phyloP scores from a whole-genome alignment of 352 stramenopile genomes.

The Phytophthora agathidicida region DNA sequence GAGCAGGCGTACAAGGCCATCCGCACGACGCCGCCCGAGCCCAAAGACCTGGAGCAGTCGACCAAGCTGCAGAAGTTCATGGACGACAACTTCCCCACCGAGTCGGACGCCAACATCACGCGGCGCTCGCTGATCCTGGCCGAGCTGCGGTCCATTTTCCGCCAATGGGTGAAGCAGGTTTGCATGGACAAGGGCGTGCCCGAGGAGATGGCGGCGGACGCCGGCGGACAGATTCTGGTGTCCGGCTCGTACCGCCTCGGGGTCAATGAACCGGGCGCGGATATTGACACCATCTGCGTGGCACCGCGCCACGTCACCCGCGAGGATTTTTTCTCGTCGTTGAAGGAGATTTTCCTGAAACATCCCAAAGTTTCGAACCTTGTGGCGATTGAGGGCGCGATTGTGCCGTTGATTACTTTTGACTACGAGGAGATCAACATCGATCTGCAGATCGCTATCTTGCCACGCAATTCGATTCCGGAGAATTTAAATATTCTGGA shows the following conservation, averaged over 20 bases:
- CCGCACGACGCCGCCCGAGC: constrained; percentile 82
- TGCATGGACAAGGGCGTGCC: constrained; percentile 85
- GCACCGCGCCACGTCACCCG: constrained; percentile 94
- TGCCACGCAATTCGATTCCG: constrained; percentile 92
- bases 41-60: constrained; percentile 86
- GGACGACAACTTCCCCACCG: constrained; percentile 80
- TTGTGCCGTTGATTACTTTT: constrained; percentile 98
- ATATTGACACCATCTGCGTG: constrained; percentile 98
- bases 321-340: constrained; percentile 96
- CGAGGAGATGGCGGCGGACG: constrained; percentile 86
- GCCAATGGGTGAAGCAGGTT: constrained; percentile 85
- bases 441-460: constrained; percentile 97
- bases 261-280: constrained; percentile 96
- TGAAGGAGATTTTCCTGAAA: constrained; percentile 92
- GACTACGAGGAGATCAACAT: constrained; percentile 99
- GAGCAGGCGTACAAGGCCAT: constrained; percentile 92
- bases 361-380: constrained; percentile 93
- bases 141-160: constrained; percentile 85
- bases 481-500: constrained; percentile 92
- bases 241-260: constrained; percentile 95
- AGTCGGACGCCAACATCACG: constrained; percentile 83
- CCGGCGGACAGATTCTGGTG: constrained; percentile 88
- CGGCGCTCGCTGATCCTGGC: constrained; percentile 85
- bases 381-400: constrained; percentile 87
- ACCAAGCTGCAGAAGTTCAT: constrained; percentile 83